phyloP scores from a whole-genome alignment of 176 grass and related monocot genomes.

The Themeda triandra region DNA sequence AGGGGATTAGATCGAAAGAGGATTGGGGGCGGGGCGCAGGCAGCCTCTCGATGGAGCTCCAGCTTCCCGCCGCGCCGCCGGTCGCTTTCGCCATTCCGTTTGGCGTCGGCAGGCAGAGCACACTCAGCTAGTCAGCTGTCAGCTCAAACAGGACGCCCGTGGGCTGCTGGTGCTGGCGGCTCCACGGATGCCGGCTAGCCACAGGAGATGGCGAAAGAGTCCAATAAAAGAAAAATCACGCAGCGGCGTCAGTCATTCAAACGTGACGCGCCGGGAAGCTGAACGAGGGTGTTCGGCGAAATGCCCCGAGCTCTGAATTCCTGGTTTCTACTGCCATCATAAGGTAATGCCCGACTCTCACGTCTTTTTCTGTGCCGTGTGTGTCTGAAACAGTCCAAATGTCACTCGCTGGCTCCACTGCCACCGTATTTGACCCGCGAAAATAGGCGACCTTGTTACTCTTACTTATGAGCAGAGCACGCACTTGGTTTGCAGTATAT shows the following conservation, averaged over 20 bases:
- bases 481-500: too few species aligned
- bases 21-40: slow-evolving; percentile 26
- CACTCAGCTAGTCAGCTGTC: neutral
- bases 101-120: neutral
- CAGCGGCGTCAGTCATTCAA: too few species aligned
- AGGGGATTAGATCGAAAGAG: slow-evolving; percentile 18
- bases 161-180: neutral
- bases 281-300: neutral
- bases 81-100: slow-evolving; percentile 26
- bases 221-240: too few species aligned
- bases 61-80: slow-evolving; percentile 6
- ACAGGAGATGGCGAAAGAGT: neutral
- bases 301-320: neutral
- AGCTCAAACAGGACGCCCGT: neutral
- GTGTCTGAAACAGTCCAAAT: too few species aligned
- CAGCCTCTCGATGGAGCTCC: slow-evolving; percentile 49
- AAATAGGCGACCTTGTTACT: too few species aligned
- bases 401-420: too few species aligned
- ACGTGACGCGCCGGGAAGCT: too few species aligned
- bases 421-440: too few species aligned
- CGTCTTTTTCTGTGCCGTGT: too few species aligned
- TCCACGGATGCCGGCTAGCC: neutral
- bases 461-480: too few species aligned
- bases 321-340: too few species aligned
- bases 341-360: too few species aligned